Conservation (phyloP, 2,329 filamentous ascomycete species). For the Claviceps arundinis region DNA sequence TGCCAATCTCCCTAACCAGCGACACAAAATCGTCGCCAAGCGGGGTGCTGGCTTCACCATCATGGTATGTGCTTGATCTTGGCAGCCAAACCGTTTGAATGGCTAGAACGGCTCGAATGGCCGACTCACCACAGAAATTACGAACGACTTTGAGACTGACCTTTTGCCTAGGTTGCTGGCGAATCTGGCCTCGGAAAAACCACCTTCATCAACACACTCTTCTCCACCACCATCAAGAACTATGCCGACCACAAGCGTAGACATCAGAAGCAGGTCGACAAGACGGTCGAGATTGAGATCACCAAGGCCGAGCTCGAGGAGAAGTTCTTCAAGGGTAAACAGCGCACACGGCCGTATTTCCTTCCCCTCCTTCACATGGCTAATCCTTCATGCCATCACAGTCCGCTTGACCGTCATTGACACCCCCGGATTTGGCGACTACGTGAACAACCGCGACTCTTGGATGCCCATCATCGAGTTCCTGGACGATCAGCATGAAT, state of each 20-base stretch:
- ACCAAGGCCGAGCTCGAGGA: slow-evolving; percentile 99
- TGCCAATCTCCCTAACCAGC: slow-evolving; percentile 61
- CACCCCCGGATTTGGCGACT: slow-evolving; percentile 97
- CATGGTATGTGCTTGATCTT: slow-evolving; percentile 51
- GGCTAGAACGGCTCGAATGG: no score
- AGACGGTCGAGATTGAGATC: slow-evolving; percentile 99
- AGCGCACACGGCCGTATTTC: background rate
- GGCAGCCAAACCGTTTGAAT: background rate
- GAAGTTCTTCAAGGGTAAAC: slow-evolving; percentile 98
- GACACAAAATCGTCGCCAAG: slow-evolving; percentile 63
- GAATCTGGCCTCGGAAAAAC: slow-evolving; percentile 98
- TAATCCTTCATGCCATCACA: slow-evolving; percentile 24
- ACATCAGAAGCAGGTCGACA: slow-evolving; percentile 98
- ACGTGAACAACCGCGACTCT: slow-evolving; percentile 99
- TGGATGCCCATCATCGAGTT: slow-evolving; percentile 99
- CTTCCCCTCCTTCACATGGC: background rate
- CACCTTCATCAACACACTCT: slow-evolving; percentile 99
- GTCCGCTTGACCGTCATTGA: slow-evolving; percentile 98
- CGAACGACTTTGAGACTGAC: background rate
- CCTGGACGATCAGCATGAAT: slow-evolving; percentile 99
- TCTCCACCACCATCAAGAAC: slow-evolving; percentile 99
- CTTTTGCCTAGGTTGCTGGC: slow-evolving; percentile 64
- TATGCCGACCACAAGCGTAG: slow-evolving; percentile 99
- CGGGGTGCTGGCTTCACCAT: slow-evolving; percentile 98
- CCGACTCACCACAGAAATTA: background rate